These are phyloP conservation scores for Quercus agrifolia DNA, from an alignment of 306 rosid genomes.

Conservation along the genomic window DNA sequence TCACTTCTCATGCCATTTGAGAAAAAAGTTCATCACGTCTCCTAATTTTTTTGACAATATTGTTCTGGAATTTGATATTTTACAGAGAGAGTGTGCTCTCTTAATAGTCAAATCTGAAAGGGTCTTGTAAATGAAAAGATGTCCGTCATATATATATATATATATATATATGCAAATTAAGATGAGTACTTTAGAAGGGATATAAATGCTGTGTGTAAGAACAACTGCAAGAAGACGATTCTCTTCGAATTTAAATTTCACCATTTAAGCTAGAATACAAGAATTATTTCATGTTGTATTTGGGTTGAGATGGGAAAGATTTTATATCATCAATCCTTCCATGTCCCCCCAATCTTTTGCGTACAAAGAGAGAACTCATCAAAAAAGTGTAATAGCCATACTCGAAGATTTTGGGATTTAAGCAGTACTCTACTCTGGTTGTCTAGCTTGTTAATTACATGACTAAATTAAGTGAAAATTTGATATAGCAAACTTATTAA, in stretches of 20 bases:
- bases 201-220: neutral
- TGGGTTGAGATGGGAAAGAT: neutral
- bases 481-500: too few relatives aligned
- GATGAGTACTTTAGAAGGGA: neutral
- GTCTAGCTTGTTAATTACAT: too few relatives aligned
- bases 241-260: neutral
- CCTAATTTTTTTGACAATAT: neutral
- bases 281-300: too few relatives aligned
- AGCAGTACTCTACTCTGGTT: too few relatives aligned
- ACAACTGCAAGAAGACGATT: neutral
- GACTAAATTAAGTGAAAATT: too few relatives aligned
- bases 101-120: neutral
- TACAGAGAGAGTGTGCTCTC: too few relatives aligned
- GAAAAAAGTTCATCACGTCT: neutral
- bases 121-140: neutral
- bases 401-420: too few relatives aligned
- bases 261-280: neutral
- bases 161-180: neutral
- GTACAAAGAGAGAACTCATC: too few relatives aligned
- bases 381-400: too few relatives aligned
- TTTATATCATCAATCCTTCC: neutral
- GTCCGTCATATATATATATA: too few relatives aligned
- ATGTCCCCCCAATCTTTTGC: neutral
- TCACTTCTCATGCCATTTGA: neutral
- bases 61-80: too few relatives aligned